A percentile compares a stretch with the other conserved stretches of the same genome.
Evolutionary conservation across 2,329 filamentous ascomycete genomes (phyloP).

Genomic region (Curvularia hawaiiensis): DNA sequence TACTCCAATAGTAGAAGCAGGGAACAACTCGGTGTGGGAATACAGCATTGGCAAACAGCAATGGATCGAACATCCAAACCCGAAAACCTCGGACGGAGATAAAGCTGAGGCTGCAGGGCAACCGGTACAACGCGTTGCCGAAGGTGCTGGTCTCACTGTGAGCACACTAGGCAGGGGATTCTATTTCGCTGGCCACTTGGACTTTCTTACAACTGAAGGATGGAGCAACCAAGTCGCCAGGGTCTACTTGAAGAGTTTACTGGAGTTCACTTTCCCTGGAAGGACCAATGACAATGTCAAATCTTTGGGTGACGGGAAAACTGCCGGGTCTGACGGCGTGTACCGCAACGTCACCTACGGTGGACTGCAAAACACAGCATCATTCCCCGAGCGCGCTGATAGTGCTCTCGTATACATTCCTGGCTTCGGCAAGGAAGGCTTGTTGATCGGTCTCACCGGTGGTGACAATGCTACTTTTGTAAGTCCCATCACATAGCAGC

Average conservation of each 20-base stretch:
- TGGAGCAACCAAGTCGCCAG: conserved; percentile 70
- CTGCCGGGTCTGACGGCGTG: conserved; percentile 65
- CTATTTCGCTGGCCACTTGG: conserved; percentile 80
- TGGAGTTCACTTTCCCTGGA: conserved; percentile 78
- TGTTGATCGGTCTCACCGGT: conserved; percentile 78
- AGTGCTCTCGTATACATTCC: conserved; percentile 76
- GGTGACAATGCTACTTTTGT: conserved; percentile 72
- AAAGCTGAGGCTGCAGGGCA: conserved; percentile 62
- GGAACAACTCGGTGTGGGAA: conserved; percentile 69
- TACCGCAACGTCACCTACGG: conserved; percentile 78
- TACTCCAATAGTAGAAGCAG: conserved; percentile 61
- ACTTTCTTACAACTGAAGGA: conserved; percentile 65
- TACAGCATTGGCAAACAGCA: conserved; percentile 65
- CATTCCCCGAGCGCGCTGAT: conserved; percentile 76
- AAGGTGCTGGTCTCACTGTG: conserved; percentile 74
- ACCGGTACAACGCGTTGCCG: conserved; percentile 70
- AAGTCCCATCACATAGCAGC: conserved; percentile 27
- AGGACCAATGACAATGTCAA: conserved; percentile 67
- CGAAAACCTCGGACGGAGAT: conserved; percentile 66
- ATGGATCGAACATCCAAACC: conserved; percentile 68
- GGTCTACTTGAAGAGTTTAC: conserved; percentile 73
- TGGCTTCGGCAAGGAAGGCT: conserved; percentile 74
- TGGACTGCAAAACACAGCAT: conserved; percentile 67
- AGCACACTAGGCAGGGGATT: conserved; percentile 72
- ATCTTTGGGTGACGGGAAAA: conserved; percentile 57